These are phyloP conservation scores for Herpetomonas tarakana DNA, from an alignment of 208 protist genomes.

Conservation along the genomic window DNA sequence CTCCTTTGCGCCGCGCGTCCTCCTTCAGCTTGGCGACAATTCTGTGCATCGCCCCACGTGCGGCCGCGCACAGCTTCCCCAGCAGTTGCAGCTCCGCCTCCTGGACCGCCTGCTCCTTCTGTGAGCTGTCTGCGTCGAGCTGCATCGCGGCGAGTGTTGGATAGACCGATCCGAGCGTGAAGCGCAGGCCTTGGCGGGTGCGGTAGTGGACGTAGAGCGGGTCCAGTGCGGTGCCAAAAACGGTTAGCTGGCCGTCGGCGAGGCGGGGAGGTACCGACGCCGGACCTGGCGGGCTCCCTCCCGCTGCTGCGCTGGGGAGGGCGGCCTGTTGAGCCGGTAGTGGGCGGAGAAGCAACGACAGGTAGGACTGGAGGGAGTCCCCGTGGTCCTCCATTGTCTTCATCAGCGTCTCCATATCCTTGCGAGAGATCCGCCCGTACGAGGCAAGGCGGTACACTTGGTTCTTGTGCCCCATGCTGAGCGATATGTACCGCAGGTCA, in stretches of 20 bases:
- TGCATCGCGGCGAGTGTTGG: background rate
- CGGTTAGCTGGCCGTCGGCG: slow-evolving; percentile 33
- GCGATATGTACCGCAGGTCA: slow-evolving; percentile 16
- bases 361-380: slow-evolving; percentile 21
- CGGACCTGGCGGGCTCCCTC: background rate
- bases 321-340: background rate
- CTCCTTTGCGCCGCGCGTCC: too few species aligned
- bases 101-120: background rate
- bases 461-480: slow-evolving; percentile 9
- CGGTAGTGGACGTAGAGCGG: slow-evolving; percentile 46
- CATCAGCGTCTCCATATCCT: slow-evolving; percentile 18
- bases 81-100: background rate
- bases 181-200: slow-evolving; percentile 37
- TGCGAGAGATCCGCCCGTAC: slow-evolving; percentile 29
- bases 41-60: background rate
- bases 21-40: background rate
- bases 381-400: slow-evolving; percentile 7
- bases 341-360: slow-evolving; percentile 38
- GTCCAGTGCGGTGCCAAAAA: slow-evolving; percentile 33
- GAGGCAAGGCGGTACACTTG: slow-evolving; percentile 34
- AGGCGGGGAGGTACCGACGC: slow-evolving; percentile 1
- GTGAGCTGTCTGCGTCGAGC: background rate
- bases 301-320: background rate
- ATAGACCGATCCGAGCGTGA: slow-evolving; percentile 18
- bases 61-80: background rate